Base-by-base conservation (phyloP, 1,284 basidiomycete genomes). In the Sanghuangporus sanghuang region DNA sequence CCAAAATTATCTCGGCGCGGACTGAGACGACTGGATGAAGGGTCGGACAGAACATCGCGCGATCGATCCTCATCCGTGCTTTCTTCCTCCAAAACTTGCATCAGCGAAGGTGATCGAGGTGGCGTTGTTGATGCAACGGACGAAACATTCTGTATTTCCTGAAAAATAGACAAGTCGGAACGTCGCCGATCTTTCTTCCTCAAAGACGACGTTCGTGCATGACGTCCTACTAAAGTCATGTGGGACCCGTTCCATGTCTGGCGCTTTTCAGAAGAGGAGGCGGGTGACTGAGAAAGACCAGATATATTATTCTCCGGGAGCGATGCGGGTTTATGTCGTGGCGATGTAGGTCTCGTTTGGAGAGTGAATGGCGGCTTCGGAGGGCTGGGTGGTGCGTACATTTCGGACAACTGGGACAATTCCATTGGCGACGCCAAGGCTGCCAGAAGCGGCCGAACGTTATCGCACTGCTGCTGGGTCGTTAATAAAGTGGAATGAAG, bases 351-450 rank as follows among this genome's bases (percentile, higher is more conserved):
- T 23, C 78, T 74, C 66, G 73, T 42, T 46, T 63, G 66, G 40
- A 75, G 70, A 27, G 69, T 64, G 66, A 80, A 78, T 8, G 72
- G 66, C 5, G 78, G 71, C 62, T 78, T 79, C 35, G 79, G 72
- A 12, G 87, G 85, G 1, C 86, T 89, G 0, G 89, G 81, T 2
- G 91, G 91, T 0, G 89, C 89, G 72, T 93, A 93, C 90, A 93
- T 93, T 73, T 91, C 89, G 3, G 87, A 79, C 8, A 93, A 78
- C 69, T 90, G 90, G 8, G 85, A 79, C 14, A 92, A 76, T 67
- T 89, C 86, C 14, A 79, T 71, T 0, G 87, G 86, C 3, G 82
- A 84, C 0, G 90, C 86, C 57, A 93, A 81, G 7, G 90, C 90
- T 2, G 86, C 81, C 53, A 93, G 80, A 1, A 92, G 80, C 60